Conservation (phyloP, 352 stramenopile genomes). For the Stramenopiles sp. region DNA sequence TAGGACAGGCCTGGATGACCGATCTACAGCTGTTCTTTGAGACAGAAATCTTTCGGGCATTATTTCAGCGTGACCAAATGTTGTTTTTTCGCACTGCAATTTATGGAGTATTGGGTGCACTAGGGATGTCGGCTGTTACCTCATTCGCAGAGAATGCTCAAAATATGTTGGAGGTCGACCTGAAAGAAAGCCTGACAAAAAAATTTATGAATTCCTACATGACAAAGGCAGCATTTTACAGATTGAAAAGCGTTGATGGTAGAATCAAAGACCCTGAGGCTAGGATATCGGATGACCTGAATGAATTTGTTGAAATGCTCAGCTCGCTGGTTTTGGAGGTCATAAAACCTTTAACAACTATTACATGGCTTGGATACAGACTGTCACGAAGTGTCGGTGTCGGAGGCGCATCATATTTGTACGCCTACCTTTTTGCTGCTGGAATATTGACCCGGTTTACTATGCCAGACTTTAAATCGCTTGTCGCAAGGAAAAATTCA, state of each 20-base stretch:
- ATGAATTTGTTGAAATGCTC: not conserved
- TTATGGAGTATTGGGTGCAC: no score
- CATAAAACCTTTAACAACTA: not conserved
- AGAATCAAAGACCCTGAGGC: not conserved
- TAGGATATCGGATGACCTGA: not conserved
- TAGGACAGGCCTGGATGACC: no score
- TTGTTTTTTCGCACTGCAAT: no score
- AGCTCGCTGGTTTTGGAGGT: not conserved
- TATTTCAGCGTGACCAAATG: no score
- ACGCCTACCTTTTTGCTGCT: not conserved
- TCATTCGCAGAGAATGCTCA: no score
- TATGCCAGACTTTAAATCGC: not conserved
- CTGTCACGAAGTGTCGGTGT: not conserved
- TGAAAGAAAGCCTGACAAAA: not conserved
- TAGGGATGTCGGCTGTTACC: no score
- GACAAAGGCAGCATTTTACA: not conserved
- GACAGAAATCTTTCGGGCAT: no score
- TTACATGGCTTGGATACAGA: not conserved
- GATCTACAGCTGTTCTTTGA: no score
- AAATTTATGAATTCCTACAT: not conserved
- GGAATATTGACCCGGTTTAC: not conserved
- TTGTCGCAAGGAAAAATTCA: not conserved
- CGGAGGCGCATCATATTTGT: not conserved
- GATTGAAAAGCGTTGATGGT: not conserved
- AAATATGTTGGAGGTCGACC: no score